phyloP scores from a whole-genome alignment of 257 asterid genomes.

The Nicotiana tomentosiformis region DNA sequence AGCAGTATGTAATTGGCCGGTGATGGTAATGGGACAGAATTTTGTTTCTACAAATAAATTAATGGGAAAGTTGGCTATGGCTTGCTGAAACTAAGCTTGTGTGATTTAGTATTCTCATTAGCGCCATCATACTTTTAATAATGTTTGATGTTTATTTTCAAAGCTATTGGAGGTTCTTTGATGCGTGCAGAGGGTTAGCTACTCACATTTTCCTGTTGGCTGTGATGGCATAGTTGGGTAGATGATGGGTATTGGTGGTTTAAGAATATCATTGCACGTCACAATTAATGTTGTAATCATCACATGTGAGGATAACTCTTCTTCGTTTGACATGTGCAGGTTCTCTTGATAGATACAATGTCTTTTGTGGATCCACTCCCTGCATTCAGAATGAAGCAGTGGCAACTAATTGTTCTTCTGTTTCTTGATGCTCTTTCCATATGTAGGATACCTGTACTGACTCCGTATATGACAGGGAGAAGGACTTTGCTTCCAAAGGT shows the following conservation, averaged over 20 bases:
- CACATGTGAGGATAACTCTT: not conserved
- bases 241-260: not conserved
- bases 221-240: not conserved
- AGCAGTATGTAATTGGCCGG: not conserved
- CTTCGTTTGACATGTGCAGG: conserved; percentile 40
- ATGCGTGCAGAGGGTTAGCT: not conserved
- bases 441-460: conserved; percentile 57
- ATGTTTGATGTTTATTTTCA: not conserved
- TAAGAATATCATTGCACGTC: not conserved
- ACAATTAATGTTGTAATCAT: not conserved
- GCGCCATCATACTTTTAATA: not conserved
- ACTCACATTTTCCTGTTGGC: not conserved
- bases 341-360: conserved; percentile 67
- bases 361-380: conserved; percentile 81
- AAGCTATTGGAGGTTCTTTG: not conserved
- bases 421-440: conserved; percentile 91
- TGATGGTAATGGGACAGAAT: not conserved
- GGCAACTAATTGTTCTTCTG: conserved; percentile 69
- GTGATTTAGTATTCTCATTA: not conserved
- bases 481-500: conserved; percentile 77
- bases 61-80: not conserved
- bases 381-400: conserved; percentile 72
- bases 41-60: not conserved
- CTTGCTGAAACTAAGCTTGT: not conserved
- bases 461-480: conserved; percentile 45